Conservation (phyloP, 78 protist species). For the Creolimax fragrantissima region DNA sequence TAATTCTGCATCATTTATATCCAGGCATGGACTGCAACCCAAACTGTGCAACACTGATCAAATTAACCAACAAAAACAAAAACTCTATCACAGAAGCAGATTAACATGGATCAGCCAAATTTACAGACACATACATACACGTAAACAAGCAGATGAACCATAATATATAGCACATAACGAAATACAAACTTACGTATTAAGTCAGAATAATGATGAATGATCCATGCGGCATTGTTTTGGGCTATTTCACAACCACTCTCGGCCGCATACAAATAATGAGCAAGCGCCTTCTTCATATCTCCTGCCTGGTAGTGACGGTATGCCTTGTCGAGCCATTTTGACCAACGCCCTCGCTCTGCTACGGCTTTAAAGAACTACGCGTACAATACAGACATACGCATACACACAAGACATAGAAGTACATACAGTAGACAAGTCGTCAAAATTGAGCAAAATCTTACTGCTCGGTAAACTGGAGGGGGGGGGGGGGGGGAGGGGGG, state of each 20-base stretch:
- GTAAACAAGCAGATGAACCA: too few species aligned
- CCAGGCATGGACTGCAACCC: too few species aligned
- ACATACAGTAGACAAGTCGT: too few species aligned
- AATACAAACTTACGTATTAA: not conserved
- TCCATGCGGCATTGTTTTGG: not conserved
- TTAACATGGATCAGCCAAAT: too few species aligned
- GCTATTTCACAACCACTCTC: not conserved
- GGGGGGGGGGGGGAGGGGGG: conserved; percentile 1
- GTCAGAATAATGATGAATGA: not conserved
- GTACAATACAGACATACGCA: too few species aligned
- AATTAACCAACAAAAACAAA: too few species aligned
- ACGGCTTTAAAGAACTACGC: not conserved
- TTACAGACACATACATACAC: too few species aligned
- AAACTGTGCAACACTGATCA: too few species aligned
- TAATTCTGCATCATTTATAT: too few species aligned
- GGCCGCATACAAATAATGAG: not conserved
- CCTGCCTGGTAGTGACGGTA: not conserved
- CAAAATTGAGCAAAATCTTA: not conserved
- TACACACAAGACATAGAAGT: too few species aligned
- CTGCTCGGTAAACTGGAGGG: not conserved
- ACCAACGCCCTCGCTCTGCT: not conserved
- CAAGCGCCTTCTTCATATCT: not conserved
- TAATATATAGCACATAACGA: too few species aligned
- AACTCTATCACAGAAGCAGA: too few species aligned
- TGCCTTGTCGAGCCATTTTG: not conserved